phyloP scores from a whole-genome alignment of 164 flowering plant genomes.

The Malania oleifera region DNA sequence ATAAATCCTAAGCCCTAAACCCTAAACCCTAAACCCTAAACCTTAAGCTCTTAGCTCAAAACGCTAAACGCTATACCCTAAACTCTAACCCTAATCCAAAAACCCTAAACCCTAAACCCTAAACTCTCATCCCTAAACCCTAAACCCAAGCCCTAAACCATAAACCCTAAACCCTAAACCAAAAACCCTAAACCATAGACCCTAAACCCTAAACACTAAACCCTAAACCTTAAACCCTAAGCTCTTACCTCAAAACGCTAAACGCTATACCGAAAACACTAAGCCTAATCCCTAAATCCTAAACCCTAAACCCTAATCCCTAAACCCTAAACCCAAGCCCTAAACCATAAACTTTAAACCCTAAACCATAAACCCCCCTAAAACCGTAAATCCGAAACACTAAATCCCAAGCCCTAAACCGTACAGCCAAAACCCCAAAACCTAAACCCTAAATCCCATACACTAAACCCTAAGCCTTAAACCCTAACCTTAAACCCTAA shows the following conservation, averaged over 20 bases:
- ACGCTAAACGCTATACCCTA: too few species aligned
- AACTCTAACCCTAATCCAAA: too few species aligned
- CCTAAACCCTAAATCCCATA: conserved; percentile 2
- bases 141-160: too few species aligned
- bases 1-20: background rate
- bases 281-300: background rate
- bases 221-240: too few species aligned
- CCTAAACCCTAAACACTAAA: too few species aligned
- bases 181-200: too few species aligned
- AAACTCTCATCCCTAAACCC: too few species aligned
- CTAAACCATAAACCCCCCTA: background rate
- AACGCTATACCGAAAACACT: background rate
- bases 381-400: background rate
- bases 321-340: background rate
- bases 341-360: too few species aligned
- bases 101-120: too few species aligned
- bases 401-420: background rate
- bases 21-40: conserved; percentile 1
- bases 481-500: conserved; percentile 1
- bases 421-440: background rate
- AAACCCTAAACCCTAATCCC: background rate
- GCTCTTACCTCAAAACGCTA: background rate
- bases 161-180: too few species aligned
- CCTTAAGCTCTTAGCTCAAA: background rate
- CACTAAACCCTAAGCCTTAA: too few species aligned